Conservation (phyloP, 305 asterid genomes). For the Striga hermonthica region DNA sequence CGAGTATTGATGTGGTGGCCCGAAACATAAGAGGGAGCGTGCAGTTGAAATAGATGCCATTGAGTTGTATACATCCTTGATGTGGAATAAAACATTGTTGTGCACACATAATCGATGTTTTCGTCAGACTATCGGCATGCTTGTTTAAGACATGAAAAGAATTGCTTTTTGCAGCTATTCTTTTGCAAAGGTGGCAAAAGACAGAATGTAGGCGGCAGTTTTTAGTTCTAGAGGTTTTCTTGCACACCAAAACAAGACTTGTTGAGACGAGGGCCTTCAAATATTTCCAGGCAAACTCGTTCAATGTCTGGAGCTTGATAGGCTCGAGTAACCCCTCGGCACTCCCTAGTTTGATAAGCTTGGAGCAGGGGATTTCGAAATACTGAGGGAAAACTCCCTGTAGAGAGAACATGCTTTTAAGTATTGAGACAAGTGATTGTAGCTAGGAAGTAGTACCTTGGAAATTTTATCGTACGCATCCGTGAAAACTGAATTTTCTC, state of each 20-base stretch:
- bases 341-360: neutral
- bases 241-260: neutral
- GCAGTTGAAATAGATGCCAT: neutral
- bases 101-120: conserved; percentile 1
- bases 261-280: neutral
- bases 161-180: neutral
- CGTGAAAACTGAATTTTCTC: neutral
- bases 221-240: neutral
- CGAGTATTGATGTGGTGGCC: conserved; percentile 8
- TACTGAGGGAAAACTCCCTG: no score
- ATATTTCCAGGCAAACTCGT: neutral
- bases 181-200: neutral
- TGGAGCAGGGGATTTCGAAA: no score
- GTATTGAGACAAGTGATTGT: neutral
- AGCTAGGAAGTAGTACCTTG: conserved; percentile 6
- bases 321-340: neutral
- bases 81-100: neutral
- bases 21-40: neutral
- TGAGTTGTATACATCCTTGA: neutral
- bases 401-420: no score
- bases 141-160: neutral
- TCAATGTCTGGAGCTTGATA: neutral
- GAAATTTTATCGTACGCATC: neutral
- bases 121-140: neutral
- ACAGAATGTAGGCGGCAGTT: neutral